Evolutionary conservation across 257 asterid species (phyloP), one percentile per base, ranked within the genome.

Genomic region (Parsonsia alboflavescens): DNA sequence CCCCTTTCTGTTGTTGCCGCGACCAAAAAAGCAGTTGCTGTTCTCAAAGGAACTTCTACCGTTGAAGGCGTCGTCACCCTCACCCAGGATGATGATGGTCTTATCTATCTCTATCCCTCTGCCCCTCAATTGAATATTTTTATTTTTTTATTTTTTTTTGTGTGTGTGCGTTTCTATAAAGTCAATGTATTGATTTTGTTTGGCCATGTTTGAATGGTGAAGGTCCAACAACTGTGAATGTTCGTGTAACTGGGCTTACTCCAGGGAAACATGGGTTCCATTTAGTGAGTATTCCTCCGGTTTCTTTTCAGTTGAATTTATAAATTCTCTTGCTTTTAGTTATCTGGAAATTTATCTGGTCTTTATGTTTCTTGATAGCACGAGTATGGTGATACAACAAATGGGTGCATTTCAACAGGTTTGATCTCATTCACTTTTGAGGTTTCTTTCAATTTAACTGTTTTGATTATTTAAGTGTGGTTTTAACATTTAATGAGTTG

Each of bases 341-440:
- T 79, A 1, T 28, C 28, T 69, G 73, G 62, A 67, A 72, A 48
- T 39, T 19, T 13, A 6, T 33, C 74, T 69, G 68, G 57, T 26
- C 8, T 63, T 53, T 46, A 54, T 68, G 52, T 5, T 65, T 61
- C 69, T 71, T 80, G 80, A 82, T 81, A 94, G 99, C 99, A 94
- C 67, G 95, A 94, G 81, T 92, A n/a, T 69, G 99, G 99, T 73
- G 99, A 94, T 87, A 92, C 99, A 52, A 90, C 99, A 50, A 94
- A 94, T 81, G 97, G 99, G 64, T 94, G 99, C 66, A 92, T 92
- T 11, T 94, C 99, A 58, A 94, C 99, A 90, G 99, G 99, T 94
- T 82, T 33, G 83, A 57, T 57, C 57, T 80, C 41, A 30, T 77
- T 6, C 41, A 54, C 39, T 76, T 54, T 83, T 68, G 19, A 26